A percentile compares a stretch with the other conserved stretches of the same genome.
These are phyloP conservation scores for Nigrograna mackinnonii DNA, from an alignment of 2,329 filamentous ascomycete genomes.

Conservation along the genomic window DNA sequence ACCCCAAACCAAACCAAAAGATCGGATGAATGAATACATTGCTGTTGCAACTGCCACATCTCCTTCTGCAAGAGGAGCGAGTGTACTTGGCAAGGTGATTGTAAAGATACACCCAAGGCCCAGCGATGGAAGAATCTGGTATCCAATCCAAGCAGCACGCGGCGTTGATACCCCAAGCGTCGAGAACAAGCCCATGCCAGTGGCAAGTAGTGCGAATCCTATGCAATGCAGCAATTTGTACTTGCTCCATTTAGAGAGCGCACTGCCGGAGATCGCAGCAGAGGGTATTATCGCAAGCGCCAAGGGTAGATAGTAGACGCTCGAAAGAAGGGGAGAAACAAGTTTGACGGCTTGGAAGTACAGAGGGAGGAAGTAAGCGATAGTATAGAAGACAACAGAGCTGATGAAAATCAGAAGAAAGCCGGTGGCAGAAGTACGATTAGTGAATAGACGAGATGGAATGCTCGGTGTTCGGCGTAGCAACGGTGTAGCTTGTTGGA, in stretches of 20 bases:
- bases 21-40: conserved; percentile 7
- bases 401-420: conserved; percentile 10
- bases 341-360: conserved; percentile 32
- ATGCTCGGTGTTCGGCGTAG: conserved; percentile 10
- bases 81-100: conserved; percentile 5
- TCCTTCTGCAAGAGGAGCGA: conserved; percentile 6
- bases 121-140: conserved; percentile 7
- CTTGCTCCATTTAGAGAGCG: background rate
- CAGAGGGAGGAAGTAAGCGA: conserved; percentile 14
- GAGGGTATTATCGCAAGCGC: conserved; percentile 10
- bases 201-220: conserved; percentile 3
- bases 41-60: conserved; percentile 10
- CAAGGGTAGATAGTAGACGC: conserved; percentile 35
- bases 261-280: background rate
- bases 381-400: conserved; percentile 6
- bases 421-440: conserved; percentile 11
- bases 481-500: conserved; percentile 37
- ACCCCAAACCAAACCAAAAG: conserved; percentile 12
- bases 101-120: conserved; percentile 5
- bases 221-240: conserved; percentile 4
- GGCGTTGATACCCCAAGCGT: conserved; percentile 2
- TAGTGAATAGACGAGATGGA: conserved; percentile 12
- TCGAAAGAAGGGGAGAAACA: conserved; percentile 54
- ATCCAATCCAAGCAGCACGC: conserved; percentile 6
- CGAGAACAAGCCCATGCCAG: conserved; percentile 6